These are phyloP conservation scores for Pythium aristosporum DNA, from an alignment of 352 stramenopile species.

Conservation along the genomic window DNA sequence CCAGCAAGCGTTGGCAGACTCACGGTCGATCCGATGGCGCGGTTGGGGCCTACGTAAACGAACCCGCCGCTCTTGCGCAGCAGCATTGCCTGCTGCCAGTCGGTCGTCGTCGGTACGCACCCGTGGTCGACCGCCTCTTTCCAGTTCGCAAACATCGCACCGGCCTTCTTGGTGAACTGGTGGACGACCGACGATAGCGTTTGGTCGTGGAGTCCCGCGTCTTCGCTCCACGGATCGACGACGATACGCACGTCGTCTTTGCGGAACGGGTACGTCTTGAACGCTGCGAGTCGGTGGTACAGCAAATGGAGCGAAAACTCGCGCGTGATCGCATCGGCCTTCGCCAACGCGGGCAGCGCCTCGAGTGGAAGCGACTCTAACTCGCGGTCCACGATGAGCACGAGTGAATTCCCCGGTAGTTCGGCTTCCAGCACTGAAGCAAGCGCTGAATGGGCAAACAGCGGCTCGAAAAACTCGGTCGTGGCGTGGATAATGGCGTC, in stretches of 20 bases:
- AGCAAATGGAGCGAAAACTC: slow-evolving; percentile 79
- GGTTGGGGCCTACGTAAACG: slow-evolving; percentile 72
- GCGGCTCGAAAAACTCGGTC: slow-evolving; percentile 39
- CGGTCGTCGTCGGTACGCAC: slow-evolving; percentile 52
- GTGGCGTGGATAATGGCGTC: slow-evolving; percentile 46
- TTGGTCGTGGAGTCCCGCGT: slow-evolving; percentile 36
- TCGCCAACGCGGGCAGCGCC: slow-evolving; percentile 40
- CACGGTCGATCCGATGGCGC: slow-evolving; percentile 54
- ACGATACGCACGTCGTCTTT: slow-evolving; percentile 64
- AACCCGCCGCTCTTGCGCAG: slow-evolving; percentile 54
- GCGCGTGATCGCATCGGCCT: slow-evolving; percentile 49
- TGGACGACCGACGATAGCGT: slow-evolving; percentile 47
- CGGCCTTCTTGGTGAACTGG: slow-evolving; percentile 35
- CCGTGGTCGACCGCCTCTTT: slow-evolving; percentile 63
- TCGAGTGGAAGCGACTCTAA: slow-evolving; percentile 57
- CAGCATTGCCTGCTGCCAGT: slow-evolving; percentile 73
- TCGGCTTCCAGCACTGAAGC: slow-evolving; percentile 40
- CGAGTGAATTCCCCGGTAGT: slow-evolving; percentile 39
- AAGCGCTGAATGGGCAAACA: slow-evolving; percentile 58
- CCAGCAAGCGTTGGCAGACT: slow-evolving; percentile 45
- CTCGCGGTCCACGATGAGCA: slow-evolving; percentile 56
- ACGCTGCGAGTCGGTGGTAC: slow-evolving; percentile 42
- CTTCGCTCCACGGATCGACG: slow-evolving; percentile 62
- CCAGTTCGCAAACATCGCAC: slow-evolving; percentile 39
- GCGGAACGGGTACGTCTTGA: slow-evolving; percentile 54